These are phyloP conservation scores for Hypoxylon lenormandii DNA, from an alignment of 495 filamentous ascomycete species.

Conservation along the genomic window DNA sequence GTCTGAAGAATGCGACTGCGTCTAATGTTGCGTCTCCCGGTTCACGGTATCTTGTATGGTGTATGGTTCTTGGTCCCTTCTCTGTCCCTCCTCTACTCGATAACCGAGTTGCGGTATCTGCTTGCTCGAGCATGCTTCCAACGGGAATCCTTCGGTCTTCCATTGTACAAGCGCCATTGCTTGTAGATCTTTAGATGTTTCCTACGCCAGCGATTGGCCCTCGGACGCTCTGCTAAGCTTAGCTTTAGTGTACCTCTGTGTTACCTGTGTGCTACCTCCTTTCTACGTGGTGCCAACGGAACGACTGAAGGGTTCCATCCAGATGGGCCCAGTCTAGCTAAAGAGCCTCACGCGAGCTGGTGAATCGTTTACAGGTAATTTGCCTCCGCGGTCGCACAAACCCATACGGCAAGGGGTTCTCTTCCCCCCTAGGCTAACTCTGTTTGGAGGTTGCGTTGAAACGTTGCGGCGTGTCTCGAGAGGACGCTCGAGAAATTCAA, in stretches of 20 bases:
- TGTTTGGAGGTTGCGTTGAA: slow-evolving; percentile 8
- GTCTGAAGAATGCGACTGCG: slow-evolving; percentile 12
- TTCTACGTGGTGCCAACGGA: slow-evolving; percentile 46
- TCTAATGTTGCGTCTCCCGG: slow-evolving; percentile 26
- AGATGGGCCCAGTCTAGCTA: slow-evolving; percentile 32
- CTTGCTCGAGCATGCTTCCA: slow-evolving; percentile 14
- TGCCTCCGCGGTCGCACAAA: slow-evolving; percentile 17
- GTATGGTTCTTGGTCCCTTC: too few relatives aligned
- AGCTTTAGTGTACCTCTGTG: slow-evolving; percentile 26
- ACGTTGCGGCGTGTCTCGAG: slow-evolving; percentile 2
- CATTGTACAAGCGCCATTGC: slow-evolving; percentile 11
- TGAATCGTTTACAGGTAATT: slow-evolving; percentile 19
- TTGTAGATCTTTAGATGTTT: slow-evolving; percentile 1
- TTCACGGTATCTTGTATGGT: slow-evolving; percentile 11
- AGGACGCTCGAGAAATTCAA: neutral
- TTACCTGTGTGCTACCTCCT: slow-evolving; percentile 9
- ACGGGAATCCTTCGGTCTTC: slow-evolving; percentile 23
- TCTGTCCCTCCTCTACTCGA: slow-evolving; percentile 19
- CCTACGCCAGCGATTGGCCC: slow-evolving; percentile 15
- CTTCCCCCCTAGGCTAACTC: neutral
- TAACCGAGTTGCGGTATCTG: slow-evolving; percentile 13
- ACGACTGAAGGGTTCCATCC: slow-evolving; percentile 37
- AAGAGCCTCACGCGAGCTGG: slow-evolving; percentile 42
- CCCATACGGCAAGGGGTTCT: neutral
- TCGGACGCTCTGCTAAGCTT: slow-evolving; percentile 25